Evolutionary conservation across 2,329 filamentous ascomycete species (phyloP), one percentile per base, ranked within the genome.

Genomic region (Pseudogymnoascus sp.): DNA sequence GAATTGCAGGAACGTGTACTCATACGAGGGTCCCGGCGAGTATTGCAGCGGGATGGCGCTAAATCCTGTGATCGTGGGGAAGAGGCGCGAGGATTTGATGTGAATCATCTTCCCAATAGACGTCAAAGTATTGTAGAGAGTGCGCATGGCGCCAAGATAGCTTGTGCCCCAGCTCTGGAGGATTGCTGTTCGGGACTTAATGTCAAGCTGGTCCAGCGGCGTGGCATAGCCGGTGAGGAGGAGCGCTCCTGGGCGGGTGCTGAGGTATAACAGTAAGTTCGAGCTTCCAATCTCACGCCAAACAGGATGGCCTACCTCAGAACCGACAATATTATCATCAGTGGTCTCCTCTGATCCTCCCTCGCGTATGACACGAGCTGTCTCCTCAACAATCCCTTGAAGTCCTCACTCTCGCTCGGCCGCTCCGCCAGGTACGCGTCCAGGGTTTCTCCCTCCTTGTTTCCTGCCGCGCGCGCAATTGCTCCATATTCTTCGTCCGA

Each of bases 211-310:
- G 62, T 84, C 79, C 54, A 91, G 74, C 1, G 87, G 84, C 0
- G 80, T 83, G 67, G 82, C 79, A 71, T 86, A 83, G n/a, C 88
- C 87, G 0, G 89, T 91, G 57, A 90, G 77, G 5, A 89, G 72
- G 16, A 89, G 74, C 26, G 85, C 84, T 26, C 88, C 88, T 3
- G 81, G 73, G 36, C 83, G 81, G 21, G 85, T 86, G 65, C 86
- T 89, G 72, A 60, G 54, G 57, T 34, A 51, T 12, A 62, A 47
- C 18, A 18, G 23, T 61, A 31, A 62, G 36, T 23, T 34, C 21
- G 40, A 39, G 51, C 29, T 54, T 16, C 5, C 51, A 54, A 57
- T 63, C 12, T 57, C 23, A 45, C 18, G 21, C 29, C 10, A 47
- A 45, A 10, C 11, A 23, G 29, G n/a, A 37, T 7, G 10, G 64